Evolutionary conservation across 352 stramenopile species (phyloP).

Genomic region (Sclerospora graminicola): DNA sequence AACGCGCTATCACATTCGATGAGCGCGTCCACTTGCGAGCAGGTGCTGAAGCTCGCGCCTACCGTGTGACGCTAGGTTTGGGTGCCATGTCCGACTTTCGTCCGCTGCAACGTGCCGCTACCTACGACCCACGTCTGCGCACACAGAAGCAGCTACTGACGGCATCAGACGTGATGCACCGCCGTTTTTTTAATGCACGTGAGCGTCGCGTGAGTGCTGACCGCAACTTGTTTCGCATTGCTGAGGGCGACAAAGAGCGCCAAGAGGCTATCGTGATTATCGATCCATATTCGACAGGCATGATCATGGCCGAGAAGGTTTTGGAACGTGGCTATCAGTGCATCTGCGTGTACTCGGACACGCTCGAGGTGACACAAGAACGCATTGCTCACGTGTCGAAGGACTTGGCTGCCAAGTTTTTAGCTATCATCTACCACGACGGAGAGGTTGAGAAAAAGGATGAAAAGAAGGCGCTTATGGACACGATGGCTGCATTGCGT

Average conservation of each 20-base stretch:
- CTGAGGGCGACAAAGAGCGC: conserved; percentile 24
- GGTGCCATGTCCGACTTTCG: conserved; percentile 58
- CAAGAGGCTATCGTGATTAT: conserved; percentile 86
- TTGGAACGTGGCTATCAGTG: conserved; percentile 76
- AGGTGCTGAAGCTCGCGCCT: conserved; percentile 3
- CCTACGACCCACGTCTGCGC: conserved; percentile 65
- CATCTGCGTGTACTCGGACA: conserved; percentile 73
- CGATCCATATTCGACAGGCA: conserved; percentile 92
- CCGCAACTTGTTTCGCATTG: conserved; percentile 51
- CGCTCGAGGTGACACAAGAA: conserved; percentile 58
- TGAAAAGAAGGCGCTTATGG: conserved; percentile 18
- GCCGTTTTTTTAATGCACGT: conserved; percentile 76
- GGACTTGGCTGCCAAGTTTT: conserved; percentile 38
- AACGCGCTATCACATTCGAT: conserved; percentile 76
- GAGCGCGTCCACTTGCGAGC: conserved; percentile 60
- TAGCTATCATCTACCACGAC: conserved; percentile 66
- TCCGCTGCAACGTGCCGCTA: conserved; percentile 63
- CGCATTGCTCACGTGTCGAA: conserved; percentile 57
- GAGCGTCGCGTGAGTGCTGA: conserved; percentile 39
- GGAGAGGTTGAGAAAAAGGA: conserved; percentile 24
- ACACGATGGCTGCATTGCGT: conserved; percentile 29
- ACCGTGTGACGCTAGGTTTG: conserved; percentile 38
- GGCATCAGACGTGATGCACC: conserved; percentile 69
- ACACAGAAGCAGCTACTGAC: conserved; percentile 46
- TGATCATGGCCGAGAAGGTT: conserved; percentile 85